A percentile compares a stretch with the other conserved stretches of the same genome.
phyloP scores from a whole-genome alignment of 768 basidiomycete species.

The Hypholoma sublateritium region DNA sequence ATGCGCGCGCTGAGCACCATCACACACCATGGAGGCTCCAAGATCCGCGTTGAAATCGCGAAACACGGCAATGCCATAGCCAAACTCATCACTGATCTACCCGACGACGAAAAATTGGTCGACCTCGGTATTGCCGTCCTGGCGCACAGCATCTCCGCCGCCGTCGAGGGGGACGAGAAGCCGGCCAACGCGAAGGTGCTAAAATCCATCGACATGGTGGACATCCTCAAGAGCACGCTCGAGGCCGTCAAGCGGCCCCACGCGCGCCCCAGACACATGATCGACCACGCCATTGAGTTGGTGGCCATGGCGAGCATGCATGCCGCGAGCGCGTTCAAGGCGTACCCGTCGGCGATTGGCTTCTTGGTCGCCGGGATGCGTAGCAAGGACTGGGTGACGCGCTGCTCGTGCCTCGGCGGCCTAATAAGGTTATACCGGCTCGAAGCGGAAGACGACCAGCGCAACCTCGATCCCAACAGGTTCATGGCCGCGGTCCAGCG shows the following conservation, averaged over 20 bases:
- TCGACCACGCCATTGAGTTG: slow-evolving; percentile 54
- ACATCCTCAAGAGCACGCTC: slow-evolving; percentile 42
- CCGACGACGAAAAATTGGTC: slow-evolving; percentile 47
- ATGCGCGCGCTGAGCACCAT: slow-evolving; percentile 56
- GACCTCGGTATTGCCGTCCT: slow-evolving; percentile 54
- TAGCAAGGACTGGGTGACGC: slow-evolving; percentile 51
- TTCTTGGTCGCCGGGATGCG: slow-evolving; percentile 58
- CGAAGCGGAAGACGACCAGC: slow-evolving; percentile 43
- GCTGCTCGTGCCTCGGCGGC: slow-evolving; percentile 51
- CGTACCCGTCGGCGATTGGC: slow-evolving; percentile 41
- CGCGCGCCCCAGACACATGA: slow-evolving; percentile 25
- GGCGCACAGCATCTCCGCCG: slow-evolving; percentile 48
- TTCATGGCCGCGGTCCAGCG: slow-evolving; percentile 42
- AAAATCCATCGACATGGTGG: slow-evolving; percentile 41
- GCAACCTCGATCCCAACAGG: slow-evolving; percentile 46
- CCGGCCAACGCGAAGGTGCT: slow-evolving; percentile 38
- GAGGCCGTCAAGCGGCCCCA: slow-evolving; percentile 44
- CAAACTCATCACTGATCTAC: slow-evolving; percentile 45
- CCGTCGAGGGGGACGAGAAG: slow-evolving; percentile 38
- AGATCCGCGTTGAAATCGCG: slow-evolving; percentile 52
- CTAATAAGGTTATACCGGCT: slow-evolving; percentile 49
- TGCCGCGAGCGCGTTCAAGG: slow-evolving; percentile 42
- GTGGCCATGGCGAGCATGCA: slow-evolving; percentile 43
- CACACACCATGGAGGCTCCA: slow-evolving; percentile 59
- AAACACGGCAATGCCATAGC: slow-evolving; percentile 40